phyloP scores from a whole-genome alignment of 2,329 filamentous ascomycete genomes.

The Trichoderma arundinaceum region DNA sequence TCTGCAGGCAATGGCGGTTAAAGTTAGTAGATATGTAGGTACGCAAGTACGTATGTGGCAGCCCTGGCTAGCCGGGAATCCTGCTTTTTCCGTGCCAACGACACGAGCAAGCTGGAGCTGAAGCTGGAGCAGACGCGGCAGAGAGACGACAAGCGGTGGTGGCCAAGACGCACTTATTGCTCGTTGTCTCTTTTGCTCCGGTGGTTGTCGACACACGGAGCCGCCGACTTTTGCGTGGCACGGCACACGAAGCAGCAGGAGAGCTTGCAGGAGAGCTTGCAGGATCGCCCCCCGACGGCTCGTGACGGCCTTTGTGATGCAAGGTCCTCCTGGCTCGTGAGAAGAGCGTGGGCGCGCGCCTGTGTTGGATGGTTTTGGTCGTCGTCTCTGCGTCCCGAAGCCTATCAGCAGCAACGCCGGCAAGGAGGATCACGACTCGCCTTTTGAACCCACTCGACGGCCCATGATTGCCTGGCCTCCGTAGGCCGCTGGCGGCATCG shows the following conservation, averaged over 20 bases:
- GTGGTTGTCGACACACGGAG: slow-evolving; percentile 8
- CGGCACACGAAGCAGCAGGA: background rate
- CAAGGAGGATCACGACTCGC: slow-evolving; percentile 23
- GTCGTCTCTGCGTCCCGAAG: background rate
- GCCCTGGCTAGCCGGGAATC: slow-evolving; percentile 23
- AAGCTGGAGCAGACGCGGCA: background rate
- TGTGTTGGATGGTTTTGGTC: slow-evolving; percentile 2
- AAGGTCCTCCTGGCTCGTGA: background rate
- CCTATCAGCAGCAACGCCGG: background rate
- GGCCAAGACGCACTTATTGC: too few relatives aligned
- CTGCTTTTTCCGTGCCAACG: slow-evolving; percentile 3
- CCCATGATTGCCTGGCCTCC: background rate
- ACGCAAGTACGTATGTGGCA: slow-evolving; percentile 16
- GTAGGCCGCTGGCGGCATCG: slow-evolving; percentile 5
- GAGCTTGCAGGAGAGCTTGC: background rate
- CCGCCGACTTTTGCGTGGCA: slow-evolving; percentile 22
- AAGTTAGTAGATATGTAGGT: background rate
- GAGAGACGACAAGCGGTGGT: background rate
- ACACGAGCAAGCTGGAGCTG: slow-evolving; percentile 5
- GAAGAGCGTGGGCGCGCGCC: slow-evolving; percentile 4
- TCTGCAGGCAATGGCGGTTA: background rate
- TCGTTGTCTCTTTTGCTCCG: background rate
- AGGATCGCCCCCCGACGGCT: background rate
- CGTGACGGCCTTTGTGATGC: background rate
- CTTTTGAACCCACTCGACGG: slow-evolving; percentile 27